A percentile compares a stretch with the other conserved stretches of the same genome.
These are phyloP conservation scores for Cryptococcus hybrid DNA, from an alignment of 1,284 basidiomycete species.

Conservation along the genomic window DNA sequence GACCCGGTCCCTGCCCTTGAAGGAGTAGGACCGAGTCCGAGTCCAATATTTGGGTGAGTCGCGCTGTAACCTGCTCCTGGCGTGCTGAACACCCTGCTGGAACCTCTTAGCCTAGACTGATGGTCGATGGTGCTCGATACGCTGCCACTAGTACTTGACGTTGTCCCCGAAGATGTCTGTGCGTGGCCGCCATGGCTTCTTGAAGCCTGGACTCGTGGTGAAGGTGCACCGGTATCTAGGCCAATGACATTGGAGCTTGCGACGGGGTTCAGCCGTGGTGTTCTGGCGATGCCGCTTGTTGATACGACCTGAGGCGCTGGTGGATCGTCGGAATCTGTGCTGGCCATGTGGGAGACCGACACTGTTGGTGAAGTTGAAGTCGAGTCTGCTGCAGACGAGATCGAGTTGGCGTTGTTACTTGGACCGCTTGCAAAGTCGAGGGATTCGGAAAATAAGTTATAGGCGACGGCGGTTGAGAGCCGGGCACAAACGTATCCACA, in stretches of 20 bases:
- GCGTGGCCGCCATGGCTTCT: not conserved
- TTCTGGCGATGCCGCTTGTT: not conserved
- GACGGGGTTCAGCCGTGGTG: constrained; percentile 1
- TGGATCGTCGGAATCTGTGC: not conserved
- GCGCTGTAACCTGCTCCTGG: constrained; percentile 17
- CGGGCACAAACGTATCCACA: constrained; percentile 7
- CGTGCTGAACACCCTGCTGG: constrained; percentile 6
- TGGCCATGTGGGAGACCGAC: constrained; percentile 4
- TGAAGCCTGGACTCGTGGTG: not conserved
- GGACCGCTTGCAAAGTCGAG: constrained; percentile 28
- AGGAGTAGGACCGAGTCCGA: constrained; percentile 10
- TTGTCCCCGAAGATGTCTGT: not conserved
- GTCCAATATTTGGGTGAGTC: constrained; percentile 7
- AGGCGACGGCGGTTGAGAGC: constrained; percentile 32
- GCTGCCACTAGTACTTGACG: not conserved
- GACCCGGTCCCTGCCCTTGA: not conserved
- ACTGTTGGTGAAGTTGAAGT: constrained; percentile 5
- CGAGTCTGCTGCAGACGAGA: not conserved
- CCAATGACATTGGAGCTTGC: not conserved
- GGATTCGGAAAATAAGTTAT: constrained; percentile 47
- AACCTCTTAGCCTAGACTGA: not conserved
- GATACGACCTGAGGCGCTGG: not conserved
- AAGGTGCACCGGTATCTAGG: not conserved
- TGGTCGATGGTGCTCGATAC: too few relatives aligned
- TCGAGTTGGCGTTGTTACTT: not conserved